Conservation (phyloP, 2,329 filamentous ascomycete species). For the Cercospora canescens region DNA sequence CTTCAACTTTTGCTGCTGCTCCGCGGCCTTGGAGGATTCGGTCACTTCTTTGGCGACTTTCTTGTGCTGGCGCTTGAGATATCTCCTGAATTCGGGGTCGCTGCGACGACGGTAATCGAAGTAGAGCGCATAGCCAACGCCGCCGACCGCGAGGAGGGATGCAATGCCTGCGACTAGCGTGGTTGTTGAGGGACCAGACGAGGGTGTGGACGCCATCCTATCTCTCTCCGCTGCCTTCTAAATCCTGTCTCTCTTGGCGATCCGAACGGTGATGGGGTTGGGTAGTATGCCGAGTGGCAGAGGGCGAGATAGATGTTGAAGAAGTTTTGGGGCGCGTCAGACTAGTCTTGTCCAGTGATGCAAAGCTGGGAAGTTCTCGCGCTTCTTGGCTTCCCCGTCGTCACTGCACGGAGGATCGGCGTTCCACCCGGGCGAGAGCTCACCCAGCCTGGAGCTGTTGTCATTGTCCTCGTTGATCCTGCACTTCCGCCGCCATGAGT, state of each 20-base stretch:
- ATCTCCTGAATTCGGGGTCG: constrained; percentile 63
- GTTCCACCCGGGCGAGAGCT: neutral
- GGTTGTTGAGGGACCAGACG: constrained; percentile 51
- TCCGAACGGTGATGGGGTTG: neutral
- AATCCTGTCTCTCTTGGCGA: neutral
- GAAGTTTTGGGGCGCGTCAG: constrained; percentile 9
- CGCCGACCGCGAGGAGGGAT: constrained; percentile 59
- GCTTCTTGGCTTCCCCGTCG: constrained; percentile 5
- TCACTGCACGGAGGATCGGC: constrained; percentile 1
- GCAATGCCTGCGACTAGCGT: constrained; percentile 60
- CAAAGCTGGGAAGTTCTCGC: neutral
- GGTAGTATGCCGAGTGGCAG: neutral
- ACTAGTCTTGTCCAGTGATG: neutral
- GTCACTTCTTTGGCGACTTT: constrained; percentile 70
- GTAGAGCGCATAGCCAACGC: constrained; percentile 65
- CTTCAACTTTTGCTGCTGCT: constrained; percentile 66
- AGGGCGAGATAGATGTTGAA: neutral
- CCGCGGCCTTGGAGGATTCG: constrained; percentile 67
- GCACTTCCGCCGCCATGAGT: constrained; percentile 38
- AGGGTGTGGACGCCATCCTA: constrained; percentile 38
- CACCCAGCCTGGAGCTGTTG: neutral
- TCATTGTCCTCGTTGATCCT: neutral
- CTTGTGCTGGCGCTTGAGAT: constrained; percentile 72
- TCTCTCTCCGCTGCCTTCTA: neutral
- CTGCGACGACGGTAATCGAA: constrained; percentile 66